Percentiles rank a stretch among this genome's conserved stretches.
Conservation (phyloP, 768 basidiomycete species). For the Rhodotorula toruloides region DNA sequence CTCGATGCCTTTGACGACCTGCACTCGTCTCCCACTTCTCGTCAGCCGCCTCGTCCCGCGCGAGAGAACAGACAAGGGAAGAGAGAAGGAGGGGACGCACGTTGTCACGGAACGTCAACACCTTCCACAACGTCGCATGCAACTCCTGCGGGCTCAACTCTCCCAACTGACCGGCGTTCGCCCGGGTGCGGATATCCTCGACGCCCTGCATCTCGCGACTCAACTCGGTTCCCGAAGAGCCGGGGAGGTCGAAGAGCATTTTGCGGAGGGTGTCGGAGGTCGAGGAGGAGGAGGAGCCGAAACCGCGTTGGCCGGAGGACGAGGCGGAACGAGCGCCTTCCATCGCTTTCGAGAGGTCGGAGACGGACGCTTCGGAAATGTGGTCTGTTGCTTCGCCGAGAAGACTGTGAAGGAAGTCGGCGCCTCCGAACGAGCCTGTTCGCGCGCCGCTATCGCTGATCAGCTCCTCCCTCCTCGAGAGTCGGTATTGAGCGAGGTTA, state of each 20-base stretch:
- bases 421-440: slow-evolving; percentile 49
- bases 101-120: slow-evolving; percentile 76
- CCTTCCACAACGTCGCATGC: slow-evolving; percentile 75
- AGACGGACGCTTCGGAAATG: slow-evolving; percentile 66
- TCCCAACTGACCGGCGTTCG: slow-evolving; percentile 62
- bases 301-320: slow-evolving; percentile 27
- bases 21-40: slow-evolving; percentile 46
- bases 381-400: slow-evolving; percentile 55
- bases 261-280: slow-evolving; percentile 57
- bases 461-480: too few relatives aligned
- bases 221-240: slow-evolving; percentile 48
- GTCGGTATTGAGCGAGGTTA: too few relatives aligned
- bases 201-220: slow-evolving; percentile 52
- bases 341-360: slow-evolving; percentile 75
- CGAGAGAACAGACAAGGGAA: slow-evolving; percentile 3
- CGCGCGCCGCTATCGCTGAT: too few relatives aligned
- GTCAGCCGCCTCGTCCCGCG: not conserved
- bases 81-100: slow-evolving; percentile 34
- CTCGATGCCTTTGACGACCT: slow-evolving; percentile 66
- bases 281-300: slow-evolving; percentile 41
- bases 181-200: slow-evolving; percentile 59
- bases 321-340: too few relatives aligned
- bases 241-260: slow-evolving; percentile 61
- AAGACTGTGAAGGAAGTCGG: slow-evolving; percentile 36
- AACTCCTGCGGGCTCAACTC: slow-evolving; percentile 86